These are phyloP conservation scores for Eucalyptus curtisii DNA, from an alignment of 345 rosid genomes.

Conservation along the genomic window DNA sequence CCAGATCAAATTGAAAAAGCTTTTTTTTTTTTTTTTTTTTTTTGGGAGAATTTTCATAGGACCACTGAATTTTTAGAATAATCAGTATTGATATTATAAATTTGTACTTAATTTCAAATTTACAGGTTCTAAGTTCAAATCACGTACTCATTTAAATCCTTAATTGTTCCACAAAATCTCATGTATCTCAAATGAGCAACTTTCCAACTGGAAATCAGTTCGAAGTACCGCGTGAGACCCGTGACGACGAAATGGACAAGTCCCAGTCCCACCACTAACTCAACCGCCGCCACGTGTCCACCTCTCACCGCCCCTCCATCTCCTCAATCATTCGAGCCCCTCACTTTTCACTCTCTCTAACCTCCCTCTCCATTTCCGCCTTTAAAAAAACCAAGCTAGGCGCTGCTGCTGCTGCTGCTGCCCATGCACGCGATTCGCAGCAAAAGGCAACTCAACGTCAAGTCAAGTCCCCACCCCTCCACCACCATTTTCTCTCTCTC, in stretches of 20 bases:
- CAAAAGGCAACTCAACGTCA: not conserved
- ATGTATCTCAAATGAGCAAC: too few relatives aligned
- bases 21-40: too few relatives aligned
- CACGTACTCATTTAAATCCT: too few relatives aligned
- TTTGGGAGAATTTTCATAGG: too few relatives aligned
- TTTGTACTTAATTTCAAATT: too few relatives aligned
- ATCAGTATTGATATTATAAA: too few relatives aligned
- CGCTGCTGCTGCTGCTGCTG: not conserved
- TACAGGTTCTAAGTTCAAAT: rapidly evolving
- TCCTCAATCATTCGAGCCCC: not conserved
- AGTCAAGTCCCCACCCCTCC: not conserved
- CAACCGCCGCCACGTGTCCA: not conserved
- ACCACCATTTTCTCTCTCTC: not conserved
- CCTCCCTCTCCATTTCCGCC: not conserved
- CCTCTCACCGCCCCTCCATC: not conserved
- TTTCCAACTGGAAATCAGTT: not conserved
- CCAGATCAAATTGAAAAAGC: not conserved
- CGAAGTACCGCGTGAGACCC: rapidly evolving
- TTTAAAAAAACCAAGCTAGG: not conserved
- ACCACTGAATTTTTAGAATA: too few relatives aligned
- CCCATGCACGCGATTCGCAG: not conserved
- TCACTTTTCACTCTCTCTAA: not conserved
- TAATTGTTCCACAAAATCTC: too few relatives aligned
- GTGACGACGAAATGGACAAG: not conserved
- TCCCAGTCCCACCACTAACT: not conserved